Evolutionary conservation across 805 yeast species (phyloP).

Genomic region (Citeromyces nyonsensis): DNA sequence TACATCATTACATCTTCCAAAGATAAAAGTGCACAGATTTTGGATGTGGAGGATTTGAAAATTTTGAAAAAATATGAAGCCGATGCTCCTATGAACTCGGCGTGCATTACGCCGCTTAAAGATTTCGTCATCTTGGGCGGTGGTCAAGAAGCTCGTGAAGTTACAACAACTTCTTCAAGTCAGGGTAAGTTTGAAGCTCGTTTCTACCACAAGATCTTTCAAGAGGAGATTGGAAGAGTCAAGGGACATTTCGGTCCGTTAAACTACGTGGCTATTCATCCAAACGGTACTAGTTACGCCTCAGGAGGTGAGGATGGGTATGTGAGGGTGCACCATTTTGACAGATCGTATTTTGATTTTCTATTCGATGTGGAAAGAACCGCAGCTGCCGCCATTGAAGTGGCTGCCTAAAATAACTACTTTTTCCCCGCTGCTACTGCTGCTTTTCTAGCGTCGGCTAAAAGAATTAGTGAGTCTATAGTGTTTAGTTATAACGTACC

Average conservation of each 20-base stretch:
- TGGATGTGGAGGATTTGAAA: conserved; percentile 65
- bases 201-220: conserved; percentile 87
- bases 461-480: conserved; percentile 2
- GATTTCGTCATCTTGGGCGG: conserved; percentile 92
- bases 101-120: conserved; percentile 85
- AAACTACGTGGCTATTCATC: conserved; percentile 86
- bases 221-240: conserved; percentile 92
- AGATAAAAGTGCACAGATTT: conserved; percentile 70
- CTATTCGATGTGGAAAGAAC: conserved; percentile 84
- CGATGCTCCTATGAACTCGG: conserved; percentile 91
- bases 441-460: conserved; percentile 17
- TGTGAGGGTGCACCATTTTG: conserved; percentile 87
- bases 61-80: conserved; percentile 63
- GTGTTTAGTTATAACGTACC: conserved; percentile 30
- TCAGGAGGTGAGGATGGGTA: conserved; percentile 98
- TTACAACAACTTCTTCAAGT: conserved; percentile 85
- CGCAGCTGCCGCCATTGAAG: conserved; percentile 25
- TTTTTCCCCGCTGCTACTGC: conserved; percentile 12
- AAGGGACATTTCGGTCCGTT: conserved; percentile 99
- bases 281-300: conserved; percentile 86
- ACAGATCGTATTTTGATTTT: conserved; percentile 85
- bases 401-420: not conserved
- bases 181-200: conserved; percentile 97
- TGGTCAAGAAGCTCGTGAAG: conserved; percentile 98
- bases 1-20: conserved; percentile 89